Conservation (phyloP, 257 asterid species). For the Cinchona pubescens region DNA sequence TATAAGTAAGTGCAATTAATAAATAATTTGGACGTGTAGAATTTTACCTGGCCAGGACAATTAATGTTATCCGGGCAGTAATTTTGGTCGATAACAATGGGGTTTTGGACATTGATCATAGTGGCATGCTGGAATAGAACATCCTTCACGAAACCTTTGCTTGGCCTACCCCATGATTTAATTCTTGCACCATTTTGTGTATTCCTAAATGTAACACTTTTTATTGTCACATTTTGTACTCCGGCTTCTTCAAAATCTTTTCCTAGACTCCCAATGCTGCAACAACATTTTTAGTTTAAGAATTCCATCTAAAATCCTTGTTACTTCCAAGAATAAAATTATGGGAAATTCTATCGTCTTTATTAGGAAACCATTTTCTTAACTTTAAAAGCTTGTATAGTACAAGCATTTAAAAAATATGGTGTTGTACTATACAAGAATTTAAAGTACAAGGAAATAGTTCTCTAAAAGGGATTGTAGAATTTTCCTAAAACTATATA, state of each 20-base stretch:
- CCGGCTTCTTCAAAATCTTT: slow-evolving; percentile 47
- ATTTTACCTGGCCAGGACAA: slow-evolving; percentile 50
- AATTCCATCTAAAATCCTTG: no score
- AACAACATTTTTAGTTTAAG: background rate
- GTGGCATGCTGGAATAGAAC: slow-evolving; percentile 44
- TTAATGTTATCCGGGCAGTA: slow-evolving; percentile 47
- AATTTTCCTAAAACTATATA: no score
- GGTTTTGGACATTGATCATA: slow-evolving; percentile 56
- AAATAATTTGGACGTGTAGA: background rate
- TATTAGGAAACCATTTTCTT: no score
- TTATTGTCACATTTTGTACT: slow-evolving; percentile 55
- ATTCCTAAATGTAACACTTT: slow-evolving; percentile 25
- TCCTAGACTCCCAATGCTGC: slow-evolving; percentile 64
- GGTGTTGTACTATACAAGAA: no score
- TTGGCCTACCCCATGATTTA: slow-evolving; percentile 60
- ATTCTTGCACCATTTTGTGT: slow-evolving; percentile 59
- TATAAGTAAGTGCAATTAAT: no score
- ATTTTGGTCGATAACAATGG: slow-evolving; percentile 64
- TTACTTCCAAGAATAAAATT: background rate
- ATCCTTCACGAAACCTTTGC: slow-evolving; percentile 51
- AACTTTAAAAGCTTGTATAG: no score
- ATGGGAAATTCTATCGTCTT: no score
- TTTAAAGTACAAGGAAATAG: no score
- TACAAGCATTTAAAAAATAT: no score
- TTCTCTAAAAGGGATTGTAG: no score